phyloP scores from a whole-genome alignment of 495 filamentous ascomycete species.

The Venustampulla echinocandica region DNA sequence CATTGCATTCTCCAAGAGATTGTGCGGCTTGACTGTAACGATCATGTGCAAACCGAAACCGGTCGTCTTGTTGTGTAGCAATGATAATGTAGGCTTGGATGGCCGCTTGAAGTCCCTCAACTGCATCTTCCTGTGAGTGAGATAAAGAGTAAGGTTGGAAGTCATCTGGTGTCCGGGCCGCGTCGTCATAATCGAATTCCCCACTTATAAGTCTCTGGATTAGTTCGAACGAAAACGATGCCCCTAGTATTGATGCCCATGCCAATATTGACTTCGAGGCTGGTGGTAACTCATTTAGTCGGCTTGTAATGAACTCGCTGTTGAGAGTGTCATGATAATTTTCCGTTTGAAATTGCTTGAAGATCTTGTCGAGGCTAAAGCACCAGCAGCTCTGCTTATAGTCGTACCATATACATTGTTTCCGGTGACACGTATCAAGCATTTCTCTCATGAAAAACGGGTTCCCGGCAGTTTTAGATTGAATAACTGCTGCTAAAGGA shows the following conservation, averaged over 20 bases:
- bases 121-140: slow-evolving; percentile 40
- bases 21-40: slow-evolving; percentile 68
- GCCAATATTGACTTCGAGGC: slow-evolving; percentile 66
- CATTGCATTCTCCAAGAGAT: slow-evolving; percentile 58
- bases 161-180: neutral
- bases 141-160: slow-evolving; percentile 6
- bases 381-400: slow-evolving; percentile 72
- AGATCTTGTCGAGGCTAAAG: slow-evolving; percentile 76
- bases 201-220: slow-evolving; percentile 68
- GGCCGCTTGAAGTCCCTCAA: slow-evolving; percentile 69
- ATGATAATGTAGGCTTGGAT: slow-evolving; percentile 70
- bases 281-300: slow-evolving; percentile 65
- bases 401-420: slow-evolving; percentile 80
- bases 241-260: slow-evolving; percentile 78
- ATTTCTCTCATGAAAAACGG: slow-evolving; percentile 86
- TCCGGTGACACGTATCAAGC: slow-evolving; percentile 78
- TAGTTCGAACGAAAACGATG: slow-evolving; percentile 68
- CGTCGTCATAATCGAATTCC: slow-evolving; percentile 48
- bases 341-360: slow-evolving; percentile 67
- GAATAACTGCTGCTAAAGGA: slow-evolving; percentile 60
- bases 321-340: slow-evolving; percentile 66
- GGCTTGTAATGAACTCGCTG: slow-evolving; percentile 66
- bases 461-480: slow-evolving; percentile 74
- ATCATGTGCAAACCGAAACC: slow-evolving; percentile 71
- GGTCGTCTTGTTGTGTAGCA: slow-evolving; percentile 67